Percentiles rank a stretch among this genome's conserved stretches.
Conservation (phyloP, 805 yeast genomes). For the Jamesozyma piceae region DNA sequence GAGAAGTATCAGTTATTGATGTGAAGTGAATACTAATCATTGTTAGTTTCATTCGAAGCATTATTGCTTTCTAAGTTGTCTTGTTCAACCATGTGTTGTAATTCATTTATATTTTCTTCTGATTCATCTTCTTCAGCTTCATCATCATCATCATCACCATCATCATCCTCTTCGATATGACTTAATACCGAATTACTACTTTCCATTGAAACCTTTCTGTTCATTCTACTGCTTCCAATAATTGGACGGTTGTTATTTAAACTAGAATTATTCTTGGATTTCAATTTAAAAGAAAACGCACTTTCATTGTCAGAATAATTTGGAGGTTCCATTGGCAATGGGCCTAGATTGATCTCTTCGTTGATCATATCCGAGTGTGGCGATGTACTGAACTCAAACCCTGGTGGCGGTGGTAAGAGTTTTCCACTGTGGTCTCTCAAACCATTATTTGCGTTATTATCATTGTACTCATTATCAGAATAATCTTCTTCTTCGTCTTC, state of each 20-base stretch:
- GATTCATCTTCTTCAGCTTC: constrained; percentile 2
- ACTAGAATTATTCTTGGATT: neutral
- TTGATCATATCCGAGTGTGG: constrained; percentile 9
- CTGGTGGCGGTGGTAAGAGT: constrained; percentile 32
- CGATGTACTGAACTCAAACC: constrained; percentile 29
- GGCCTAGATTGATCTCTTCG: constrained; percentile 29
- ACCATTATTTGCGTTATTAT: constrained; percentile 17
- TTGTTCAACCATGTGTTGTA: constrained; percentile 8
- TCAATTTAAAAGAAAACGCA: neutral
- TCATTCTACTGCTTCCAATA: constrained; percentile 3
- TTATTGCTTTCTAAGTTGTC: neutral
- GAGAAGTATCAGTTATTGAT: neutral
- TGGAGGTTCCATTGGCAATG: constrained; percentile 34
- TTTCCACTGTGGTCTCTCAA: constrained; percentile 20
- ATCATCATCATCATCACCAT: neutral
- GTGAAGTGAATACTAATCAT: neutral
- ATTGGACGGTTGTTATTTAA: neutral
- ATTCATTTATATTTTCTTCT: constrained; percentile 4
- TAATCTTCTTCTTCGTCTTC: constrained; percentile 33
- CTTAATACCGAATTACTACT: constrained; percentile 1
- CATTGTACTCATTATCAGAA: constrained; percentile 25
- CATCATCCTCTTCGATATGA: constrained; percentile 4
- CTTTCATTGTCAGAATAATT: constrained; percentile 23
- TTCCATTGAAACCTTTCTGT: constrained; percentile 5
- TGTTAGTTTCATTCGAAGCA: neutral